Base-by-base conservation (phyloP, 2,329 filamentous ascomycete species). In the Talaromyces sp. region DNA sequence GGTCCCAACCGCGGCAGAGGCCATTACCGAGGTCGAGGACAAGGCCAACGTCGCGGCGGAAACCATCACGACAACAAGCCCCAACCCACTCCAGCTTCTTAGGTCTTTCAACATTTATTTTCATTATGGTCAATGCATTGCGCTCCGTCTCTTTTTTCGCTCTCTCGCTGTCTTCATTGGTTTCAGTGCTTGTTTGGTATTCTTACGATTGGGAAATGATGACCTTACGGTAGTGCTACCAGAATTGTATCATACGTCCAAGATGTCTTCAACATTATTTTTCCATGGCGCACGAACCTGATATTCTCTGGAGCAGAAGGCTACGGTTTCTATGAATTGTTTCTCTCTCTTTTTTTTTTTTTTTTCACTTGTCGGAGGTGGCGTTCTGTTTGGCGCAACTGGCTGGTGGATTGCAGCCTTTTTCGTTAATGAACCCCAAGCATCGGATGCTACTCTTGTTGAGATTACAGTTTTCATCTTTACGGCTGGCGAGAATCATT, bases 1-100 rank as follows among this genome's bases (percentile, higher is more conserved):
- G 69, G 70, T 58, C 72, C 69, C 38, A 68, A 69, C 59, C 71
- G 75, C 50, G 75, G 73, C 35, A 72, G 77, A 35, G 76, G 77
- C 52, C 72, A 73, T 51, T 77, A 77, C 62, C 76, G 77, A 60
- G 76, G 77, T 41, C 75, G 77, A 59, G 76, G 78, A 50, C 76
- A 78, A 62, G 75, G 74, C 58, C 75, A 73, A 57, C 78, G 77
- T 35, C 71, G 72, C 62, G 75, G 72, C 56, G 67, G 73, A 14
- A 70, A 71, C 14, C 43, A 60, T 60, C 68, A 67, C 56, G 74
- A 76, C 35, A 60, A 64, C 62, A 72, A 73, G 55, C 61, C 70
- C 3, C 72, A 72, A 24, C 64, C 71, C 9, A 59, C 69, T 2
- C 72, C 70, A 24, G 65, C 68, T 49, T 74, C 71, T 41, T 74